Evolutionary conservation across 176 grass and related monocot species (phyloP), one percentile per base, ranked within the genome.

Genomic region (Chrysopogon serrulatus): DNA sequence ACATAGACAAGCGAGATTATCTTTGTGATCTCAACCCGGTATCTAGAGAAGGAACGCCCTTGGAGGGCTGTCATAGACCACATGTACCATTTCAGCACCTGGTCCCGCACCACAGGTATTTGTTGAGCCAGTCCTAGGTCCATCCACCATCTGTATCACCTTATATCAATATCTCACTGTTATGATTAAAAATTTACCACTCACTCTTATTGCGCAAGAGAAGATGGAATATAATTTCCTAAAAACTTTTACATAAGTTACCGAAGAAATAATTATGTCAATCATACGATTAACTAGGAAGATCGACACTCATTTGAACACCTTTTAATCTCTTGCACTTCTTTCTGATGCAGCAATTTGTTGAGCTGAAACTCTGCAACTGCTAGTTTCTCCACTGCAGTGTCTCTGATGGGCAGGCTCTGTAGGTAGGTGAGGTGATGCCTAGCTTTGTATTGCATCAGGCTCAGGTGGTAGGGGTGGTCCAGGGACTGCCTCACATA

Each of bases 11-110:
- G 86, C 2, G 94, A 73, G 24, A 90, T 77, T 18, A 87, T 66
- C 71, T 97, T 97, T 43, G 89, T 86, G 9, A 91, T 43, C 63
- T 87, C 78, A 37, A 90, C 62, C 32, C 94, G 44, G 27, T 87
- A 88, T 56, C 69, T 80, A 0, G 94, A 97, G 37, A 78, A 77
- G 39, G 85, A 86, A 11, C 57, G 23, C 23, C 70, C 73, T 10
- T 77, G 78, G 6, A 97, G 21, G 17, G 5, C 0, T 7, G 81
- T 71, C 89, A 91, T 78, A 0, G 78, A 3, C 89, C 89, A 91
- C 68, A 89, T 80, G 77, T 90, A 97, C 87, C 87, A 97, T 66
- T 93, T 97, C 28, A 83, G 27, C 2, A 87, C 19, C 63, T 95
- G 90, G 31, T 88, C 67, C 63, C 89, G 60, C 4, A 69, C 81